A percentile compares a stretch with the other conserved stretches of the same genome.
Conservation (phyloP, 805 yeast species). For the Kazachstania viticola region DNA sequence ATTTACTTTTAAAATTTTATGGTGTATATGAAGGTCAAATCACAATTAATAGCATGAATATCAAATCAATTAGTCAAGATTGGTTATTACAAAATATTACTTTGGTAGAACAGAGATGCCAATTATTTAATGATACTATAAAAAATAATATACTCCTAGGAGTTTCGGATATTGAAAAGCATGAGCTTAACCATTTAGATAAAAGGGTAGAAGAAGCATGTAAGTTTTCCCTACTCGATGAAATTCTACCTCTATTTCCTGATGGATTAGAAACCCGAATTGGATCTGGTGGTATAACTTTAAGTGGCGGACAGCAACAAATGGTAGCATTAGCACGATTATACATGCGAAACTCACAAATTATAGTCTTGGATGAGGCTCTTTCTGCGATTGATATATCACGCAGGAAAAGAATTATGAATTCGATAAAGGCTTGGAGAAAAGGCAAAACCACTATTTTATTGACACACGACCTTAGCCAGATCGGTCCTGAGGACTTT, state of each 20-base stretch:
- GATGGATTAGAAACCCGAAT: constrained; percentile 45
- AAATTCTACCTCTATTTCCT: constrained; percentile 37
- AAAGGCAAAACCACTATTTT: constrained; percentile 61
- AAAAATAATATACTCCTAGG: constrained; percentile 55
- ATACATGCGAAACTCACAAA: constrained; percentile 53
- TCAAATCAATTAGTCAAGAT: constrained; percentile 31
- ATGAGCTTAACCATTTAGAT: constrained; percentile 15
- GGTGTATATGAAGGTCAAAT: constrained; percentile 41
- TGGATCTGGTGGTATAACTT: constrained; percentile 33
- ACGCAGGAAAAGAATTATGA: constrained; percentile 36
- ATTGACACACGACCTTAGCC: constrained; percentile 64
- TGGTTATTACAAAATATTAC: constrained; percentile 59
- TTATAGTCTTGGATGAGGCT: constrained; percentile 78
- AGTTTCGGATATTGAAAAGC: constrained; percentile 8
- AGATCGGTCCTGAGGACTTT: constrained; percentile 44
- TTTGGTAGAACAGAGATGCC: constrained; percentile 60
- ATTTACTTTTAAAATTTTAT: constrained; percentile 53
- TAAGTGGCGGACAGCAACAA: constrained; percentile 92
- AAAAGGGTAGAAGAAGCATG: constrained; percentile 33
- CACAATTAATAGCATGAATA: constrained; percentile 40
- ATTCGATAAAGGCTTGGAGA: constrained; percentile 49
- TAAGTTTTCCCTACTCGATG: constrained; percentile 40
- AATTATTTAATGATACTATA: constrained; percentile 53
- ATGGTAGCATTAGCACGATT: constrained; percentile 81
- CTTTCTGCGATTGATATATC: constrained; percentile 64